These are phyloP conservation scores for Dothideomycetes sp. DNA, from an alignment of 2,329 filamentous ascomycete genomes.

Conservation along the genomic window DNA sequence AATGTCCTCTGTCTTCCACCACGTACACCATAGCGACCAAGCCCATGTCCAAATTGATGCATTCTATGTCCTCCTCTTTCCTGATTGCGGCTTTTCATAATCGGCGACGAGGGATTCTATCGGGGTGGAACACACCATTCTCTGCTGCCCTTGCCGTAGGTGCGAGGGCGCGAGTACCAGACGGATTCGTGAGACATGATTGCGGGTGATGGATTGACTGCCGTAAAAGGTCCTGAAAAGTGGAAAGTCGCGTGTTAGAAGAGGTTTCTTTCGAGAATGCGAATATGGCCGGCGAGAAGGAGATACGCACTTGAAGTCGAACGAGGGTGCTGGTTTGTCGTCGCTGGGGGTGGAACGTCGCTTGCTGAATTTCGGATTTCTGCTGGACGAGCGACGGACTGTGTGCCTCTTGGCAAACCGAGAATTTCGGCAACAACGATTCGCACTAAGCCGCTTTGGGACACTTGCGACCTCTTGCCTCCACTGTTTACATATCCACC, in stretches of 20 bases:
- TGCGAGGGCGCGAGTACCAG: conserved; percentile 97
- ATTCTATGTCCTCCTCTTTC: background rate
- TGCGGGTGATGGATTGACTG: conserved; percentile 30
- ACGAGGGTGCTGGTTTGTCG: conserved; percentile 13
- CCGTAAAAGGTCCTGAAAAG: conserved; percentile 10
- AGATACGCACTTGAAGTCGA: conserved; percentile 14
- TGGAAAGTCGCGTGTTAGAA: conserved; percentile 11
- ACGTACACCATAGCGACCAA: background rate
- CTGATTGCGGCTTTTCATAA: conserved; percentile 1
- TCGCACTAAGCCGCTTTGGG: conserved; percentile 2
- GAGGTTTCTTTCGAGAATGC: background rate
- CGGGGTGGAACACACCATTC: conserved; percentile 62
- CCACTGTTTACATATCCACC: conserved; percentile 2
- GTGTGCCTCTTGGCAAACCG: background rate
- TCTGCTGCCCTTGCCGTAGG: conserved; percentile 93
- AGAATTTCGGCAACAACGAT: background rate
- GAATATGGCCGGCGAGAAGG: background rate
- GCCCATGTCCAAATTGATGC: background rate
- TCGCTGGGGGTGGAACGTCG: conserved; percentile 8
- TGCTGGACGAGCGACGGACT: background rate
- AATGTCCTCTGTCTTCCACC: background rate
- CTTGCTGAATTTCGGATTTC: conserved; percentile 4
- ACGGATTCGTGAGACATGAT: conserved; percentile 89
- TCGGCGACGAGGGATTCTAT: background rate
- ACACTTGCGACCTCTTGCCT: background rate